Percentiles rank a stretch among this genome's conserved stretches.
These are phyloP conservation scores for Prunus mongolica DNA, from an alignment of 306 rosid genomes.

Conservation along the genomic window DNA sequence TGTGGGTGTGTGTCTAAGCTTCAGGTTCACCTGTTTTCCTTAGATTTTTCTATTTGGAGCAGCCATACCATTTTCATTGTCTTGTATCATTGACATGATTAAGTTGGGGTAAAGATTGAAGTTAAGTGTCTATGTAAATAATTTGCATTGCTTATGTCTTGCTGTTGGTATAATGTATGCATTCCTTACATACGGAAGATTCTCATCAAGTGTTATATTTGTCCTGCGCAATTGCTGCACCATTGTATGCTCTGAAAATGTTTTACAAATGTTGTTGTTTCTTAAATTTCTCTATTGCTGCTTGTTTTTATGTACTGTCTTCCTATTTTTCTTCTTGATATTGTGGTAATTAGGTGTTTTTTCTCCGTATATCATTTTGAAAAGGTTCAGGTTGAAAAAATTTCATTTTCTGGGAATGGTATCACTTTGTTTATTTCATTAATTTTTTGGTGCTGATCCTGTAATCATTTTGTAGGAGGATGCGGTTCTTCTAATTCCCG, in stretches of 20 bases:
- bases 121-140: too few relatives aligned
- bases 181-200: background rate
- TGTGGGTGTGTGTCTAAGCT: background rate
- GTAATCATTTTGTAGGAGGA: conserved; percentile 59
- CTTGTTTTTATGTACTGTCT: background rate
- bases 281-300: background rate
- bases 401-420: background rate
- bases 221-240: background rate
- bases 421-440: background rate
- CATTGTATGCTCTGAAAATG: background rate
- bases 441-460: conserved; percentile 5
- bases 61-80: background rate
- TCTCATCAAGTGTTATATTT: background rate
- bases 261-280: background rate
- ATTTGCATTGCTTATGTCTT: background rate
- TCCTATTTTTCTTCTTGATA: background rate
- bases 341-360: background rate
- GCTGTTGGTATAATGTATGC: background rate
- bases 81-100: background rate
- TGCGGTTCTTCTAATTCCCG: conserved; percentile 82
- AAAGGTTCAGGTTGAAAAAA: background rate
- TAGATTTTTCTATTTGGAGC: background rate
- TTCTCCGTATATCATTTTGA: background rate
- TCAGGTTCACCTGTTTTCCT: background rate
- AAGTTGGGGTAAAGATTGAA: background rate